Base-by-base conservation (phyloP, 2,329 filamentous ascomycete genomes). In the Aphanocladium album region DNA sequence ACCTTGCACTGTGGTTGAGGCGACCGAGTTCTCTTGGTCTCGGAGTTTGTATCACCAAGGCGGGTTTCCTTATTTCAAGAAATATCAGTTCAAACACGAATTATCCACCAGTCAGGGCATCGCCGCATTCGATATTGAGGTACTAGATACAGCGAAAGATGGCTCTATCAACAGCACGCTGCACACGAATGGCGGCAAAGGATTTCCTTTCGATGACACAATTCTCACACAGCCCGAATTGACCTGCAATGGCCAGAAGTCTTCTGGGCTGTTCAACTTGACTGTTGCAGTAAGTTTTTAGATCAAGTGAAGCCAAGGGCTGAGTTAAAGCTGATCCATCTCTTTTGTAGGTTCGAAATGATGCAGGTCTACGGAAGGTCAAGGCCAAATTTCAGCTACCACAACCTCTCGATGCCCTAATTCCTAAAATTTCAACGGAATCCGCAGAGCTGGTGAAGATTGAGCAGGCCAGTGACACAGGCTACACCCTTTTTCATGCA, bases 41-140 rank as follows among this genome's bases (percentile, higher is more conserved):
- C 60, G 5, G 46, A 30, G 14, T 45, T 46, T 60, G 37, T 62
- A 60, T 25, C 39, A 30, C 53, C 11, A 57, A 14, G 57, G 61
- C 5, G 57, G 50, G 3, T 60, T 59, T 19, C 60, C 62, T 5
- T 59, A 51, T 5, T 62, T 64, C 37, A 57, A 62, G 49, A 57
- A 46, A 2, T 59, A 64, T 47, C 45, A 39, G 8, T 61, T 62
- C 19, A 49, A 37, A 4, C 33, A 58, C 3, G 57, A 59, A 17
- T 52, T 64, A 1, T 52, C 61, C 23, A 30, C 61, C 17, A 9
- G 30, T 14, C 23, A 62, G 17, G 61, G 62, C 0, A 35, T 64
- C 30, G 62, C 62, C 5, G 49, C 50, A 17, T 64, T 64, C 37
- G 61, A 64, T 12, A 57, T 64, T 2, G 61, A 62, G 35, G 59